Percentiles rank a stretch among this genome's conserved stretches.
Conservation (phyloP, 2,329 filamentous ascomycete genomes). For the Penicillium janthinellum region DNA sequence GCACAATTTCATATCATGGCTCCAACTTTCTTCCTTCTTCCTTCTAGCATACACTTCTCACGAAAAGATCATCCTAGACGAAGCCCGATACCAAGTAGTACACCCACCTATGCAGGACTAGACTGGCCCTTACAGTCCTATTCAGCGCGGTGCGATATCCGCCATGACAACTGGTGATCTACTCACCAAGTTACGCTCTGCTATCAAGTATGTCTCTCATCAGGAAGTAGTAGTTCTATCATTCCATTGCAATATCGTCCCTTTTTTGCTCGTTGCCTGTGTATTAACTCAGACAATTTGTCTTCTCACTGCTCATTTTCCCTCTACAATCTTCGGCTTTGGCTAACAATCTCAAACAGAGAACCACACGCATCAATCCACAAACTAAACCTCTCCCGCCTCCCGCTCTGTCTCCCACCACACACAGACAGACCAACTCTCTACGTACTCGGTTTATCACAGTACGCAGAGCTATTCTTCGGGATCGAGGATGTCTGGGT, state of each 20-base stretch:
- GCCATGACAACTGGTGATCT: constrained; percentile 15
- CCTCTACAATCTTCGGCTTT: neutral
- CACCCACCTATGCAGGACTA: neutral
- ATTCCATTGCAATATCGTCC: neutral
- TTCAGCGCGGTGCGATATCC: neutral
- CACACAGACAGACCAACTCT: neutral
- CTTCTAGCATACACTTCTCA: neutral
- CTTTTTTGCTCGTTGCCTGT: neutral
- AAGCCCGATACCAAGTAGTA: neutral
- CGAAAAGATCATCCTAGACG: neutral
- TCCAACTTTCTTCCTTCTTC: neutral
- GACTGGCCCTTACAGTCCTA: neutral
- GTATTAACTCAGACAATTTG: neutral
- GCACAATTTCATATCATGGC: neutral
- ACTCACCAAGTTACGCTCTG: constrained; percentile 10
- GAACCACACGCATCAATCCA: constrained; percentile 19
- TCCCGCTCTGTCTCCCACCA: constrained; percentile 15
- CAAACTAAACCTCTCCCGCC: constrained; percentile 15
- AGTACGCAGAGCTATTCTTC: constrained; percentile 17
- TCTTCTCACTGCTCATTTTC: neutral
- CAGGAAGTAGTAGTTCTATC: neutral
- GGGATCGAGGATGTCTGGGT: constrained; percentile 16
- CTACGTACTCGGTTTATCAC: constrained; percentile 15
- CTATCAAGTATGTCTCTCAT: constrained; percentile 10
- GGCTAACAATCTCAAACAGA: constrained; percentile 2